phyloP scores from a whole-genome alignment of 345 rosid genomes.

The Cardamine resedifolia region DNA sequence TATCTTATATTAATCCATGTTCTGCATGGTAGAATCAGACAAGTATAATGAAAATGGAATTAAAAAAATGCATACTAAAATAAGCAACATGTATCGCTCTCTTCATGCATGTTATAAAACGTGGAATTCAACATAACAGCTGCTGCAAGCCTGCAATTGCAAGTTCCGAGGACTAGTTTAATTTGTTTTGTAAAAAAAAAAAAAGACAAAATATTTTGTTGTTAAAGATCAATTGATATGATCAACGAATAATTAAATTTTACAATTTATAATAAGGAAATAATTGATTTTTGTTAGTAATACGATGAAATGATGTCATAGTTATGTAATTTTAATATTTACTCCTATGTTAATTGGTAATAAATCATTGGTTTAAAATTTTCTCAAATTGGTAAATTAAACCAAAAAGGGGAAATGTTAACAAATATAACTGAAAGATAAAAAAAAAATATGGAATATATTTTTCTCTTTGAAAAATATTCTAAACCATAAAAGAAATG shows the following conservation, averaged over 20 bases:
- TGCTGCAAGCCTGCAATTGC: too few species aligned
- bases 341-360: background rate
- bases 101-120: slow-evolving; percentile 3
- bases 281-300: background rate
- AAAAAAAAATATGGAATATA: background rate
- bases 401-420: background rate
- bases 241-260: background rate
- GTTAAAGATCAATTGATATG: background rate
- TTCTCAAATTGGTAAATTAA: background rate
- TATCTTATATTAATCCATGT: background rate
- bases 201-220: background rate
- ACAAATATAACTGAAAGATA: background rate
- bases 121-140: background rate
- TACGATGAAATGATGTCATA: too few species aligned
- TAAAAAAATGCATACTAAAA: too few species aligned
- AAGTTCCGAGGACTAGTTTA: slow-evolving; percentile 8
- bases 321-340: too few species aligned
- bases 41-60: background rate
- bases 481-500: background rate
- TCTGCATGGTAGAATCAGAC: background rate
- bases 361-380: background rate
- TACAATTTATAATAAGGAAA: background rate
- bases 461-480: too few species aligned
- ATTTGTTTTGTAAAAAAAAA: background rate
- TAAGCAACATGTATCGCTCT: too few species aligned